These are phyloP conservation scores for Echinochloa phyllopogon DNA, from an alignment of 176 grass and related monocot species.

Conservation along the genomic window DNA sequence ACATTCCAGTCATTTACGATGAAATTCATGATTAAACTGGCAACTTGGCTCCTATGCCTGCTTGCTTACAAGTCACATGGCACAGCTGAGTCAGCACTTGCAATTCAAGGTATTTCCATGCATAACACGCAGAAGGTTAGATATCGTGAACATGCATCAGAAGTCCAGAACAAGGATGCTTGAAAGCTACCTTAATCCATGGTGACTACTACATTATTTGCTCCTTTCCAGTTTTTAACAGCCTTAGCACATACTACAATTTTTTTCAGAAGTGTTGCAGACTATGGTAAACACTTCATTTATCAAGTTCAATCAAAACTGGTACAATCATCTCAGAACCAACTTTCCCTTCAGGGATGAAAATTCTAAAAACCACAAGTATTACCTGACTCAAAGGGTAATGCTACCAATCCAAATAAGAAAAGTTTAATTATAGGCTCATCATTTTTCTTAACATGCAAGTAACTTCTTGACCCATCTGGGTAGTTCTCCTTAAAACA, in stretches of 20 bases:
- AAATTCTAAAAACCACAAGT: not conserved
- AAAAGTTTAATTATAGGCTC: not conserved
- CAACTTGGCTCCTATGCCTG: not conserved
- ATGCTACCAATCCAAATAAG: not conserved
- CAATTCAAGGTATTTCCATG: not conserved
- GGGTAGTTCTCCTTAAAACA: not conserved
- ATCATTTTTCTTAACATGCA: not conserved
- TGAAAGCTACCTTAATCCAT: not conserved
- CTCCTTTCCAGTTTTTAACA: not conserved
- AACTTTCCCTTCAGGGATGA: not conserved
- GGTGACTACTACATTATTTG: not conserved
- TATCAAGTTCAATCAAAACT: not conserved
- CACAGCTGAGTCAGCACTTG: not conserved
- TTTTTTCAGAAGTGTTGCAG: not conserved
- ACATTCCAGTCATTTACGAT: not conserved
- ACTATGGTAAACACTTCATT: not conserved
- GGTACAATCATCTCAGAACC: not conserved
- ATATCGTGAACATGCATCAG: constrained; percentile 1
- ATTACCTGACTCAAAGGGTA: not conserved
- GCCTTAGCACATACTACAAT: not conserved
- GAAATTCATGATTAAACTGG: not conserved
- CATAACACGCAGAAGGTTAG: not conserved
- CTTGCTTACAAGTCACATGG: not conserved
- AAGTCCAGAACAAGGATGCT: not conserved
- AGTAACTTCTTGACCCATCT: not conserved